Base-by-base conservation (phyloP, 345 rosid genomes). In the Pelargonium nanum region DNA sequence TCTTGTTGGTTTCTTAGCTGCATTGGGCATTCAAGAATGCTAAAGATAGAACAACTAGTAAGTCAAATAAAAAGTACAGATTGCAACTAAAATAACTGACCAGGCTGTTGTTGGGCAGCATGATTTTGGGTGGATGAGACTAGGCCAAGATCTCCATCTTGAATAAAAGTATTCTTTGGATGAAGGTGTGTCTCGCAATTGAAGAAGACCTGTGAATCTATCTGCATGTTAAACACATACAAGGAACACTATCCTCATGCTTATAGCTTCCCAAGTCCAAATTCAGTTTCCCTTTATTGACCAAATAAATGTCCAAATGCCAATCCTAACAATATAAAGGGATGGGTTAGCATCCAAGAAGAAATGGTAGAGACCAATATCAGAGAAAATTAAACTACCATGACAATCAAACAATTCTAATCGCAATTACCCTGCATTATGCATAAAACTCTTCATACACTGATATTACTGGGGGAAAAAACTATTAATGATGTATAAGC, bases 1-100 rank as follows among this genome's bases (percentile, higher is more conserved):
- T 61, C 97, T 71, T 24, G 97, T 93, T 22, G 94, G 85, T 71
- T 74, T 90, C 78, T 88, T 94, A 24, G 69, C 99, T 88, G 78
- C 77, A 17, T 25, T 52, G 8, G 28, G 32, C 19, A 69, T 53
- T 62, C 17, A 13, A 24, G 22, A 62, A 48, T 23, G 26, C 22
- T 55, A n/a, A 56, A 68, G 23, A 6, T 45, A 58, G 40, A 60
- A 62, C 2, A 26, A 40, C 45, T n/a, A 16, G 50, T 20, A 1
- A 57, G 60, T 19, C 32, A 22, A 63, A 45, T 44, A 19, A 63
- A 32, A 72, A n/a, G 53, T 65, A 30, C 40, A 12, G 40, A 21
- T 58, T 54, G 59, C 19, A 67, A 54, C 51, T 26, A 70, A 67
- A 66, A 64, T 55, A 68, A 45, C 80, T 72, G 70, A 90, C 99